A percentile compares a stretch with the other conserved stretches of the same genome.
Evolutionary conservation across 1,284 basidiomycete genomes (phyloP).

Genomic region (Cutaneotrichosporon dermatis): DNA sequence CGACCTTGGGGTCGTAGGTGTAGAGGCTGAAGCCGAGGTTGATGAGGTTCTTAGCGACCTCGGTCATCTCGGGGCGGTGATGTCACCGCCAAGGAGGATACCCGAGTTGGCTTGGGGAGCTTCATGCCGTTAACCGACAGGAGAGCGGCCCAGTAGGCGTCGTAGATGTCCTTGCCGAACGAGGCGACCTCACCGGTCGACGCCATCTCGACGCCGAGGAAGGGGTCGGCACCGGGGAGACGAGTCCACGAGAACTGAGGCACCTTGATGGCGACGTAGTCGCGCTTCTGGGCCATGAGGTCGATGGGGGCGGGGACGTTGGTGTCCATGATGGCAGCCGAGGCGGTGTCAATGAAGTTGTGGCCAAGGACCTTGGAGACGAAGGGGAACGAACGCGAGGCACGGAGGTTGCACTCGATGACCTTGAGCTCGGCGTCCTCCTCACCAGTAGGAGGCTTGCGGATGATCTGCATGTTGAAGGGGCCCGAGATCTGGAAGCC

Average conservation of each 20-base stretch:
- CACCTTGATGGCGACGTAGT: slow-evolving; percentile 96
- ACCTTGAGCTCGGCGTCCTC: slow-evolving; percentile 75
- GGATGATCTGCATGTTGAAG: slow-evolving; percentile 99
- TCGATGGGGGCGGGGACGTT: slow-evolving; percentile 89
- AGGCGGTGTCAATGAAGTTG: slow-evolving; percentile 95
- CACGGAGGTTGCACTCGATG: slow-evolving; percentile 97
- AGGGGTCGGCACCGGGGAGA: slow-evolving; percentile 79
- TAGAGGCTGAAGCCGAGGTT: slow-evolving; percentile 95
- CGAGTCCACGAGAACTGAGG: slow-evolving; percentile 99
- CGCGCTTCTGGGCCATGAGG: slow-evolving; percentile 81
- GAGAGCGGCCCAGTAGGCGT: slow-evolving; percentile 97
- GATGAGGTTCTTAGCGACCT: slow-evolving; percentile 83
- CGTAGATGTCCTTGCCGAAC: slow-evolving; percentile 89
- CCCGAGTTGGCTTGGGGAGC: slow-evolving; percentile 61
- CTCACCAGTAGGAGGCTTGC: slow-evolving; percentile 63
- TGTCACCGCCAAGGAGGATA: slow-evolving; percentile 64
- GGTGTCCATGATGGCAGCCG: slow-evolving; percentile 77
- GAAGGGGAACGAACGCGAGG: slow-evolving; percentile 97
- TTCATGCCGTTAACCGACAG: slow-evolving; percentile 65
- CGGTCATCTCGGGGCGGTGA: slow-evolving; percentile 71
- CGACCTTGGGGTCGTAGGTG: slow-evolving; percentile 72
- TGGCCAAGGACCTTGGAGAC: slow-evolving; percentile 95
- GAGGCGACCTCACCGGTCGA: slow-evolving; percentile 98
- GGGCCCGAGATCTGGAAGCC: slow-evolving; percentile 97
- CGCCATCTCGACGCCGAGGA: slow-evolving; percentile 98